Evolutionary conservation across 164 flowering plant species (phyloP), one percentile per base, ranked within the genome.

Genomic region (Protea cynaroides): DNA sequence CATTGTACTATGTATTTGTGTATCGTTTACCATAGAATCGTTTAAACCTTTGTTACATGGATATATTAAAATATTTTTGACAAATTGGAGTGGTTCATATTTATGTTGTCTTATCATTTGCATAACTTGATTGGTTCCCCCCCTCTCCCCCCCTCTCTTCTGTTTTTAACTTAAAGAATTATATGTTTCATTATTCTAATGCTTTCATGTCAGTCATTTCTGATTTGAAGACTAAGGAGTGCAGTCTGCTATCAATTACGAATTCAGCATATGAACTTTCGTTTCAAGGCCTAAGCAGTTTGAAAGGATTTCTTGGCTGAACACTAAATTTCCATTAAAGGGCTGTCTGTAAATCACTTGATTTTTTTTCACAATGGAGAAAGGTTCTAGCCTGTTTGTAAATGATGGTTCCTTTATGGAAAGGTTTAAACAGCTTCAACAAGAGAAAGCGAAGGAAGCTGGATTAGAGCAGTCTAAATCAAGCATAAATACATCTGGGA

Each of bases 321-420:
- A 74, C 82, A 79, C 79, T 74, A 74, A 59, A 53, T 73, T 65
- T 53, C 71, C 61, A 47, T 60, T 44, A 65, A 66, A 69, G 71
- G 64, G 66, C 63, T 43, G 72, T 40, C 63, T 43, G 72, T 40
- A 46, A 56, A 19, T 24, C 25, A 25, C 25, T 64, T 65, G 55
- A 63, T 50, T 64, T 59, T 54, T 57, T 56, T 72, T 60, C 46
- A 59, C 70, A 59, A 89, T 90, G 96, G 92, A 84, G 60, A 86
- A 88, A 56, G 82, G 75, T 54, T 60, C 92, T 73, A 65, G 77
- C 60, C 77, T 92, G 23, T 92, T 90, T 78, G 92, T 81, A 46
- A 90, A 90, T 82, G 98, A 92, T 77, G 96, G 98, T 44, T 92
- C 98, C 0, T 92, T 90, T 73, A 84, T 92, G 98, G 96, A 90